These are phyloP conservation scores for Arabidopsis lyrata DNA, from an alignment of 441 rosid species.

Conservation along the genomic window DNA sequence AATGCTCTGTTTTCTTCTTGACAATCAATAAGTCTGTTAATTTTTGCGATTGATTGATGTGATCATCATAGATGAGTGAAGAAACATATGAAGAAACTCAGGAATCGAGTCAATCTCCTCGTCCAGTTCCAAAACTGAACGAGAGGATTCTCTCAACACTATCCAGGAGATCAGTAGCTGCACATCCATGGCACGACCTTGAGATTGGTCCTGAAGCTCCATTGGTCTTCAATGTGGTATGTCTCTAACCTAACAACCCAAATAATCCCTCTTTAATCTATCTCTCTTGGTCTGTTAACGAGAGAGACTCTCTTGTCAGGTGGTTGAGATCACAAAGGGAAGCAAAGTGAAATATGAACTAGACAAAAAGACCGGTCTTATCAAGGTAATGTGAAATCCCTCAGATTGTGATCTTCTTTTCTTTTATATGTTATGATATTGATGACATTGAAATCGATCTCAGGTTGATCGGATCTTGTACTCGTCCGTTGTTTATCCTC, in stretches of 20 bases:
- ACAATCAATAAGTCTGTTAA: background rate
- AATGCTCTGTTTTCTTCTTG: conserved; percentile 26
- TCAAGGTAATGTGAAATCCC: conserved; percentile 58
- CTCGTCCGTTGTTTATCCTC: conserved; percentile 96
- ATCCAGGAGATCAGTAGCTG: conserved; percentile 97
- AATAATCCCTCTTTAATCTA: background rate
- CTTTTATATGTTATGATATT: background rate
- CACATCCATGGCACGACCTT: conserved; percentile 99
- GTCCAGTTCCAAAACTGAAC: conserved; percentile 67
- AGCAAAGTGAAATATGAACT: conserved; percentile 97
- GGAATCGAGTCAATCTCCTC: conserved; percentile 43
- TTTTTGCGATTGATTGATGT: conserved; percentile 3
- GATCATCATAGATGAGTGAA: conserved; percentile 63
- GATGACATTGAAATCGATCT: conserved; percentile 28
- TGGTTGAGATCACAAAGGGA: conserved; percentile 93
- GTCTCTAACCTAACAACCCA: conserved; percentile 39
- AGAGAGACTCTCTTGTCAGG: conserved; percentile 44
- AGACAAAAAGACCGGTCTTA: conserved; percentile 92
- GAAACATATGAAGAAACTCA: conserved; percentile 47
- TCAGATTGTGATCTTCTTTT: conserved; percentile 6
- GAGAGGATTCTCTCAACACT: conserved; percentile 96
- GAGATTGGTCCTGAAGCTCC: conserved; percentile 99
- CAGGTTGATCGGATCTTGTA: conserved; percentile 89
- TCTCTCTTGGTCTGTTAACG: background rate
- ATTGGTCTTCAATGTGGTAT: conserved; percentile 78